Evolutionary conservation across 768 basidiomycete genomes (phyloP).

Genomic region (Xerocomellus amylosporus): DNA sequence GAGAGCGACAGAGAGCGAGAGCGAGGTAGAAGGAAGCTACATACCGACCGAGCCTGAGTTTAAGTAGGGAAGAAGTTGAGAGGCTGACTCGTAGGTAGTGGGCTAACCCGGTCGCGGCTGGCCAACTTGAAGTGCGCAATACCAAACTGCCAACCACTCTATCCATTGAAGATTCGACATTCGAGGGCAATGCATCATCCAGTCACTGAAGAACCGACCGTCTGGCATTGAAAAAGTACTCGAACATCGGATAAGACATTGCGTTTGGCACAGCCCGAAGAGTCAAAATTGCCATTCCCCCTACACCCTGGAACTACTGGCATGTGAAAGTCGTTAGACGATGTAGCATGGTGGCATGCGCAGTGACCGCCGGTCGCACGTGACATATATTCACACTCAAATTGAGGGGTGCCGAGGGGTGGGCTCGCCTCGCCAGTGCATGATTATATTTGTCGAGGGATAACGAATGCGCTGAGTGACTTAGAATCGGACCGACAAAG

Average conservation of each 20-base stretch:
- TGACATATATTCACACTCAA: no score
- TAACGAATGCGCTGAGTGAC: no score
- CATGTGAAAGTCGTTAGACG: background rate
- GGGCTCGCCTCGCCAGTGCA: no score
- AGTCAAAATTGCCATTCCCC: no score
- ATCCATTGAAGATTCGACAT: background rate
- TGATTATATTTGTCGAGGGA: no score
- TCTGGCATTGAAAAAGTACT: background rate
- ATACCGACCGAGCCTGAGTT: background rate
- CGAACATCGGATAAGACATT: no score
- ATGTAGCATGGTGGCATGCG: no score
- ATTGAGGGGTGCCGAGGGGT: no score
- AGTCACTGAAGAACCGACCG: background rate
- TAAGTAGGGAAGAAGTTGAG: conserved; percentile 7
- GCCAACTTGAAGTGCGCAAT: background rate
- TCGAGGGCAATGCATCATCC: background rate
- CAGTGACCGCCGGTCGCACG: no score
- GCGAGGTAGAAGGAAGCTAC: conserved; percentile 12
- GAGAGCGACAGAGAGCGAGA: conserved; percentile 12
- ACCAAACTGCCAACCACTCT: background rate
- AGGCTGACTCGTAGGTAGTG: conserved; percentile 19
- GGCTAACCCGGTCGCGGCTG: conserved; percentile 8
- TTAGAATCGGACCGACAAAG: no score
- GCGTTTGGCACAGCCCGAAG: no score
- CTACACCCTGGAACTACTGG: no score